These are phyloP conservation scores for Pholiota microspora DNA, from an alignment of 768 basidiomycete genomes.

Conservation along the genomic window DNA sequence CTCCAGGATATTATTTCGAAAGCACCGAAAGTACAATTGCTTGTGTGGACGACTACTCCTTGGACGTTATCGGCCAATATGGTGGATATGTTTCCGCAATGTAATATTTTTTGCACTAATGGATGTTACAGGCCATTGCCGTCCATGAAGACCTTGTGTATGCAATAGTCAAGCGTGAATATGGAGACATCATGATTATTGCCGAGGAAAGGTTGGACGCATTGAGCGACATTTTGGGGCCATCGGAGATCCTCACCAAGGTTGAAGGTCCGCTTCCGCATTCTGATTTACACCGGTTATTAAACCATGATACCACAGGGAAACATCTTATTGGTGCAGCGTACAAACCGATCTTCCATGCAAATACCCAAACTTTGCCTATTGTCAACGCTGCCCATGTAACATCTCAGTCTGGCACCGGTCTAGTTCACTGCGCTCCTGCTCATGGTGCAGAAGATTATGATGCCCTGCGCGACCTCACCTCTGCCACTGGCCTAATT, in stretches of 20 bases:
- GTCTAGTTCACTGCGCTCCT: constrained; percentile 93
- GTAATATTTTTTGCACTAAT: neutral
- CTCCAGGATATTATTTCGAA: constrained; percentile 32
- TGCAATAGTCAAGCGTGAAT: constrained; percentile 38
- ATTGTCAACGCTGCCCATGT: constrained; percentile 77
- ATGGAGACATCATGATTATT: constrained; percentile 37
- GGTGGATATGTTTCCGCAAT: constrained; percentile 41
- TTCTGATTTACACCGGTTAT: neutral
- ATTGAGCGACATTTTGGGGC: constrained; percentile 34
- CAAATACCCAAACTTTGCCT: constrained; percentile 28
- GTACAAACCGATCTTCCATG: constrained; percentile 64
- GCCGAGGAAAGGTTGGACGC: constrained; percentile 50
- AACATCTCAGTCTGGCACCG: constrained; percentile 85
- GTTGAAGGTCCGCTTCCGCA: constrained; percentile 31
- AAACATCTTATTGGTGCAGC: constrained; percentile 59
- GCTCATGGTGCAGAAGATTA: constrained; percentile 96
- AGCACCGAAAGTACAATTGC: constrained; percentile 42
- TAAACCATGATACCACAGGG: neutral
- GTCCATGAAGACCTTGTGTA: constrained; percentile 76
- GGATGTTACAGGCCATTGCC: constrained; percentile 71
- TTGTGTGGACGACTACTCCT: constrained; percentile 97
- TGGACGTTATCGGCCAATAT: constrained; percentile 97
- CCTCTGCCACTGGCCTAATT: constrained; percentile 41
- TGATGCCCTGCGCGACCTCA: constrained; percentile 55
- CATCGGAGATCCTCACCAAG: constrained; percentile 32